A percentile compares a stretch with the other conserved stretches of the same genome.
Evolutionary conservation across 179 eudicot genomes (phyloP).

Genomic region (Carnegiea gigantea): DNA sequence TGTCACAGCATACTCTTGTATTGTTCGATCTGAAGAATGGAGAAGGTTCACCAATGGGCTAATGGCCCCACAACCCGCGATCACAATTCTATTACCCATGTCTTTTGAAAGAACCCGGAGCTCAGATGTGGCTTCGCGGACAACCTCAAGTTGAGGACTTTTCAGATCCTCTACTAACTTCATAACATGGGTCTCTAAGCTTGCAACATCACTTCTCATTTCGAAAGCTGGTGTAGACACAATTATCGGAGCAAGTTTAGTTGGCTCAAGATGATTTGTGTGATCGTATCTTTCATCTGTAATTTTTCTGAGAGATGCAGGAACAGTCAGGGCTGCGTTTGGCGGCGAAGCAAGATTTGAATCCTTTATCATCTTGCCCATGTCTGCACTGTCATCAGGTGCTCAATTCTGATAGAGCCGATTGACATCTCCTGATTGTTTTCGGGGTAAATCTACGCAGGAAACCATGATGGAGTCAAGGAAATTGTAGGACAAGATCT

Average conservation of each 20-base stretch:
- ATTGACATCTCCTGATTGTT: background rate
- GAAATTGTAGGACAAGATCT: background rate
- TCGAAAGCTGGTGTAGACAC: conserved; percentile 40
- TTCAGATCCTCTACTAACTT: conserved; percentile 36
- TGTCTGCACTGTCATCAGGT: background rate
- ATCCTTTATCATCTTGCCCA: too few species aligned
- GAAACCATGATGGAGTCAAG: conserved; percentile 16
- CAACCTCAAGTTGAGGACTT: conserved; percentile 33
- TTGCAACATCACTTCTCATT: conserved; percentile 38
- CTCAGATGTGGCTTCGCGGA: conserved; percentile 42
- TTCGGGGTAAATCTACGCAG: conserved; percentile 3
- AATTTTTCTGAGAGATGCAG: background rate
- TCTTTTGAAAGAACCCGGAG: conserved; percentile 50
- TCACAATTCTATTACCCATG: conserved; percentile 41
- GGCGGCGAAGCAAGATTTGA: too few species aligned
- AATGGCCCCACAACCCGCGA: conserved; percentile 47
- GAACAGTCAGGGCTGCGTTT: background rate
- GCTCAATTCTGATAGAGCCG: conserved; percentile 6
- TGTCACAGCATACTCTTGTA: conserved; percentile 59
- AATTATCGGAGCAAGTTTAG: conserved; percentile 45
- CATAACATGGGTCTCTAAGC: conserved; percentile 44
- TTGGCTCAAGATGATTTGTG: conserved; percentile 38
- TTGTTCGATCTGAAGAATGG: conserved; percentile 32
- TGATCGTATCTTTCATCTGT: conserved; percentile 39
- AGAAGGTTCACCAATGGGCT: conserved; percentile 44